Base-by-base conservation (phyloP, 2,329 filamentous ascomycete species). In the Aspergillus glaucus region DNA sequence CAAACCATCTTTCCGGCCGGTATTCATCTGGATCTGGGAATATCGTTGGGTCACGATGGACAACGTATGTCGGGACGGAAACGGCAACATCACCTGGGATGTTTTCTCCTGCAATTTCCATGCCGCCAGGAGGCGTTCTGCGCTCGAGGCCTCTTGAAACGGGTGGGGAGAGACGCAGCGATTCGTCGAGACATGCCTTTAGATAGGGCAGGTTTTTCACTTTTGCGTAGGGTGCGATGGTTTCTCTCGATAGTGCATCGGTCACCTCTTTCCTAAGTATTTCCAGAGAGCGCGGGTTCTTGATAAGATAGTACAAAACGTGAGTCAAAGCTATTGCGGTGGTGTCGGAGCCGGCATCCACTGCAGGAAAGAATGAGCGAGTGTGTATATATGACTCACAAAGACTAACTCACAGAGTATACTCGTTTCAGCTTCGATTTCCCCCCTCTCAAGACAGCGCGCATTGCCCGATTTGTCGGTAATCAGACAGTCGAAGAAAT, bases 401-500 rank as follows among this genome's bases (percentile, higher is more conserved):
- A 12, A 41, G 3, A 24, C 26, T 24, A 22, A 19, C 39, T 41
- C 21, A 21, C 17, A 41, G 15, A 22, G 21, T 21, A 41, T 19
- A 19, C 12, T 9, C 1, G 15, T 14, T 14, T 41, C 39, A 12
- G 21, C 39, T 19, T 24, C 17, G 12, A 21, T 12, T 21, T 22
- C 17, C 12, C 21, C 39, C 10, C 19, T 19, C 1, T 21, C 17
- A 2, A 21, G 21, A 12, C 12, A 17, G 39, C 19, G 19, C 3
- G 21, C 17, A 9, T 41, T 41, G 6, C 21, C 39, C 10, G 5
- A 9, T n/a, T 41, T 36, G 15, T 36, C 34, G 7, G n/a, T 6
- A 6, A 41, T 41, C 17, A 41, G 5, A 21, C 9, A 22, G 7
- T 17, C 21, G 12, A 41, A 80, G 62, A 82, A 80, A 53, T 82